Percentiles rank a stretch among this genome's conserved stretches.
Conservation (phyloP, 1,284 basidiomycete species). For the Sutorius eximius region DNA sequence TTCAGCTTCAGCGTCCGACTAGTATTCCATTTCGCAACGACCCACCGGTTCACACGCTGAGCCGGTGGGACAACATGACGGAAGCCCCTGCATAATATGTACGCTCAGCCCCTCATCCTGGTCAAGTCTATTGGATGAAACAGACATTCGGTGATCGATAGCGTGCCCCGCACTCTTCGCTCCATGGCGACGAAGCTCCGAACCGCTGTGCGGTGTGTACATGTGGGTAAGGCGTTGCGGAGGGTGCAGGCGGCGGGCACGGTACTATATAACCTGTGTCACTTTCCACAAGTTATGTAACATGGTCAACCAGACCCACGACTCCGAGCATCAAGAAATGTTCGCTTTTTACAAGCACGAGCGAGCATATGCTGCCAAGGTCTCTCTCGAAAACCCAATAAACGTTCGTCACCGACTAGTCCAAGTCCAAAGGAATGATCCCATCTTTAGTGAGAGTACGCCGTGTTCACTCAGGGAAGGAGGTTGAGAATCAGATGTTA, state of each 20-base stretch:
- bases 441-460: conserved; percentile 14
- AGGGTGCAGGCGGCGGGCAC: neutral
- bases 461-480: neutral
- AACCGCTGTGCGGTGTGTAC: neutral
- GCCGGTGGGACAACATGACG: neutral
- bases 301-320: neutral
- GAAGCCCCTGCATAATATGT: neutral
- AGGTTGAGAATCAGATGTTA: neutral
- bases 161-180: neutral
- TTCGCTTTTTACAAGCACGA: neutral
- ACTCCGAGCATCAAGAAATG: neutral
- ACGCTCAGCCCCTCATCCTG: neutral
- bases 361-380: neutral
- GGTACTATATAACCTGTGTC: neutral
- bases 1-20: neutral
- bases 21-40: neutral
- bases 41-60: neutral
- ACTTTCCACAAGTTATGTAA: neutral
- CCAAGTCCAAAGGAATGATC: conserved; percentile 3
- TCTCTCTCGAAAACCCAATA: conserved; percentile 1
- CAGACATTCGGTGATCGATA: neutral
- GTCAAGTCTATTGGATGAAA: no score
- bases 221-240: neutral
- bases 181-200: neutral
- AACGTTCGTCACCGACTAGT: conserved; percentile 6